phyloP scores from a whole-genome alignment of 2,329 filamentous ascomycete genomes.

The Fusarium sp. region DNA sequence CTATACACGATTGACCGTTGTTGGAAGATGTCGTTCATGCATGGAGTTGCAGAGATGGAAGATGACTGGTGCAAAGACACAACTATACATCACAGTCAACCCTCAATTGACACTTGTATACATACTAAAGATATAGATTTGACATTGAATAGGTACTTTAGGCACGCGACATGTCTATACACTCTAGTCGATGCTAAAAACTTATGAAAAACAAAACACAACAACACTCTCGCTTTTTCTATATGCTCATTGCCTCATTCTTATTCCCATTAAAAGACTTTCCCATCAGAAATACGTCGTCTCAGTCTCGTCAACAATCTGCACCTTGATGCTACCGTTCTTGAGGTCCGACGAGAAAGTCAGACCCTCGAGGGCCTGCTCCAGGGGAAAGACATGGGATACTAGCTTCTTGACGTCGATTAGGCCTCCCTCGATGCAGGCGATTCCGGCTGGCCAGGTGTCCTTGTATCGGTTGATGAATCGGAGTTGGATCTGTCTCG shows the following conservation, averaged over 20 bases:
- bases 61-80: background rate
- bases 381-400: slow-evolving; percentile 72
- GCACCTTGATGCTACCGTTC: slow-evolving; percentile 52
- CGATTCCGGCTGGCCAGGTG: slow-evolving; percentile 76
- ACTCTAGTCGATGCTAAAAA: background rate
- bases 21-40: background rate
- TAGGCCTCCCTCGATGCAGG: slow-evolving; percentile 68
- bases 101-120: background rate
- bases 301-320: slow-evolving; percentile 49
- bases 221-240: slow-evolving; percentile 14
- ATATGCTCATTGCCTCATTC: slow-evolving; percentile 8
- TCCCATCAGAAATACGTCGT: slow-evolving; percentile 37
- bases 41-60: background rate
- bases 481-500: slow-evolving; percentile 67
- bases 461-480: slow-evolving; percentile 80
- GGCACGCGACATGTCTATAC: background rate
- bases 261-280: background rate
- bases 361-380: slow-evolving; percentile 67
- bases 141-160: background rate
- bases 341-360: slow-evolving; percentile 49
- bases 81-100: background rate
- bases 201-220: background rate
- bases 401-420: slow-evolving; percentile 70
- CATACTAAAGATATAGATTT: background rate
- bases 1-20: background rate